These are phyloP conservation scores for Aureobasidium sp. DNA, from an alignment of 2,329 filamentous ascomycete genomes.

Conservation along the genomic window DNA sequence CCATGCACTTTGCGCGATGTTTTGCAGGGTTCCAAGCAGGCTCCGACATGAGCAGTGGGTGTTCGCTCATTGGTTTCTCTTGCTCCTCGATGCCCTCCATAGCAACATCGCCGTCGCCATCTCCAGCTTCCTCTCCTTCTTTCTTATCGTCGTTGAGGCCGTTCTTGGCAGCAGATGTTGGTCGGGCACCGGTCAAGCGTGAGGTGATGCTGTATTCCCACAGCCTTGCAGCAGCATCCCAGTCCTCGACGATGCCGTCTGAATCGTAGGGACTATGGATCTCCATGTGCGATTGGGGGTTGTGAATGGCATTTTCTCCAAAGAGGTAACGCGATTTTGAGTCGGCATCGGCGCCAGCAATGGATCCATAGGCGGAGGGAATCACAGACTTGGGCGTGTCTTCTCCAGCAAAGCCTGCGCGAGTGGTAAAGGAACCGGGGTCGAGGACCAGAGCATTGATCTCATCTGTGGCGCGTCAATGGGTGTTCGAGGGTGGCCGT, in stretches of 20 bases:
- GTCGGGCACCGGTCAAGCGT: conserved; percentile 69
- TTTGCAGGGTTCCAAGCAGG: conserved; percentile 86
- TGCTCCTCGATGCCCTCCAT: conserved; percentile 52
- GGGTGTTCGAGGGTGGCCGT: neutral
- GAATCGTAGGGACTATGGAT: conserved; percentile 86
- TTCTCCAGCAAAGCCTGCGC: conserved; percentile 95
- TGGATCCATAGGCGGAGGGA: conserved; percentile 74
- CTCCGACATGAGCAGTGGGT: conserved; percentile 87
- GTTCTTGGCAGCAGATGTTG: conserved; percentile 63
- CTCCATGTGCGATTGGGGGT: conserved; percentile 66
- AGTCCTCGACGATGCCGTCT: conserved; percentile 89
- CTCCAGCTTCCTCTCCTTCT: conserved; percentile 28
- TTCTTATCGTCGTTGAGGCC: conserved; percentile 64
- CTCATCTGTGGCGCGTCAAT: conserved; percentile 58
- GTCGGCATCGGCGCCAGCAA: conserved; percentile 42
- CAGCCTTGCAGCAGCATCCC: conserved; percentile 80
- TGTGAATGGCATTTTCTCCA: conserved; percentile 82
- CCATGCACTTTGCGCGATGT: conserved; percentile 85
- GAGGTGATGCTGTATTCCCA: conserved; percentile 93
- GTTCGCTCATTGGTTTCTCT: conserved; percentile 77
- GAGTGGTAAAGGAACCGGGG: conserved; percentile 81
- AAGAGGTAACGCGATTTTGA: conserved; percentile 57
- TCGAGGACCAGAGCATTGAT: conserved; percentile 95
- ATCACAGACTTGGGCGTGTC: conserved; percentile 91
- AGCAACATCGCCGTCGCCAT: conserved; percentile 46